These are phyloP conservation scores for Populus pruinosa DNA, from an alignment of 345 rosid genomes.

Conservation along the genomic window DNA sequence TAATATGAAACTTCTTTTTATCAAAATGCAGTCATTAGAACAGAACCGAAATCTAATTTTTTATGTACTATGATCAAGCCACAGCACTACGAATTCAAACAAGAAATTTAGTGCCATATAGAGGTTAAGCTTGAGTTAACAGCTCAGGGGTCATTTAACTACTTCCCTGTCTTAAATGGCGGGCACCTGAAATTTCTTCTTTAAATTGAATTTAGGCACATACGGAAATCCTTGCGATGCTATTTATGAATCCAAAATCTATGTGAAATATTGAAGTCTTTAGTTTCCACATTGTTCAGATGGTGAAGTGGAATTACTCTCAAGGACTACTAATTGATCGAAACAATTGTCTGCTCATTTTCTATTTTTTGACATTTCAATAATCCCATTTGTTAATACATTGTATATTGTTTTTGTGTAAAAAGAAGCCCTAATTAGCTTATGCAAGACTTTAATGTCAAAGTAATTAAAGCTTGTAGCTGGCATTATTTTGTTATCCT, in stretches of 20 bases:
- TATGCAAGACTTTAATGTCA: neutral
- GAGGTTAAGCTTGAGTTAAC: neutral
- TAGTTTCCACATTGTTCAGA: neutral
- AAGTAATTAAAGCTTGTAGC: neutral
- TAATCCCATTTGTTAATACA: neutral
- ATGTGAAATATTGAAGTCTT: neutral
- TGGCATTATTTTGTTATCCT: neutral
- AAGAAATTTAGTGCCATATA: neutral
- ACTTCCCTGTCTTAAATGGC: neutral
- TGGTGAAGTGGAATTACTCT: neutral
- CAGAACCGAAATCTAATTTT: neutral
- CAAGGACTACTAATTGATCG: neutral
- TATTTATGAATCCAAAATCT: constrained; percentile 5
- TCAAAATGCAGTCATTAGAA: neutral
- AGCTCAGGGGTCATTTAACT: neutral
- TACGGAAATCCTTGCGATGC: neutral
- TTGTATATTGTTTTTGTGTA: neutral
- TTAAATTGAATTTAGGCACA: neutral
- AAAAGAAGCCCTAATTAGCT: neutral
- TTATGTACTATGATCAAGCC: neutral
- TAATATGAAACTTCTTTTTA: neutral
- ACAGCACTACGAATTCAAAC: neutral
- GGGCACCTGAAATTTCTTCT: neutral
- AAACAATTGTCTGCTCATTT: neutral
- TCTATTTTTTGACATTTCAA: neutral